These are phyloP conservation scores for Camellia sinensis DNA, from an alignment of 148 eudicot genomes.

Conservation along the genomic window DNA sequence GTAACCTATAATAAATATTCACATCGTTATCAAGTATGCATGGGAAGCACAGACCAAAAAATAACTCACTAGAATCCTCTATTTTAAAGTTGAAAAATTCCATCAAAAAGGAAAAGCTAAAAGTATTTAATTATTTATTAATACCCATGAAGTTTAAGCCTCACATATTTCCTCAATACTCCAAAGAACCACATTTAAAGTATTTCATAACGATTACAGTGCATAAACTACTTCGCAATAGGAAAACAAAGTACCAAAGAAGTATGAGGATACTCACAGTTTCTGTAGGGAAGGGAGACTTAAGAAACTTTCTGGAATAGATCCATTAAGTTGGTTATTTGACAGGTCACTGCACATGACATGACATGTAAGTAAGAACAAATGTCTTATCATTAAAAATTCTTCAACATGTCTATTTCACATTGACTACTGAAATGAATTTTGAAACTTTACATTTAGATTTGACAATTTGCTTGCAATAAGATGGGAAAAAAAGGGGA, in stretches of 20 bases:
- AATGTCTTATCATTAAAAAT: not conserved
- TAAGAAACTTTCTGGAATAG: slow-evolving; percentile 63
- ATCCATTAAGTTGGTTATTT: slow-evolving; percentile 64
- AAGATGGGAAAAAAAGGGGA: not conserved
- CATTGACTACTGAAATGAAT: not conserved
- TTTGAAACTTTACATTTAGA: not conserved
- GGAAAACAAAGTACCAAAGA: not conserved
- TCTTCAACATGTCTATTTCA: not conserved
- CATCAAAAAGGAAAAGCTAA: not conserved
- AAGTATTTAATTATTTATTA: not conserved
- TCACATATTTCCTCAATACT: not conserved
- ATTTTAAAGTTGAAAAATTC: not conserved
- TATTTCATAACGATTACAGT: not conserved
- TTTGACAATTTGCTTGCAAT: not conserved
- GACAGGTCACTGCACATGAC: slow-evolving; percentile 61
- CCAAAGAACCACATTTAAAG: not conserved
- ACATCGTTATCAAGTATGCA: slow-evolving; percentile 5
- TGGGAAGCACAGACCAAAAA: not conserved
- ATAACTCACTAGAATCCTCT: not conserved
- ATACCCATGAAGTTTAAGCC: not conserved
- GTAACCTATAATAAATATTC: slow-evolving; percentile 42
- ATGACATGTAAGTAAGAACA: not conserved
- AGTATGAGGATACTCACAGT: slow-evolving; percentile 48
- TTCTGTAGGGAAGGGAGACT: slow-evolving; percentile 66
- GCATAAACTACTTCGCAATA: not conserved